Conservation (phyloP, 2,329 filamentous ascomycete genomes). For the Beauveria asiatica region DNA sequence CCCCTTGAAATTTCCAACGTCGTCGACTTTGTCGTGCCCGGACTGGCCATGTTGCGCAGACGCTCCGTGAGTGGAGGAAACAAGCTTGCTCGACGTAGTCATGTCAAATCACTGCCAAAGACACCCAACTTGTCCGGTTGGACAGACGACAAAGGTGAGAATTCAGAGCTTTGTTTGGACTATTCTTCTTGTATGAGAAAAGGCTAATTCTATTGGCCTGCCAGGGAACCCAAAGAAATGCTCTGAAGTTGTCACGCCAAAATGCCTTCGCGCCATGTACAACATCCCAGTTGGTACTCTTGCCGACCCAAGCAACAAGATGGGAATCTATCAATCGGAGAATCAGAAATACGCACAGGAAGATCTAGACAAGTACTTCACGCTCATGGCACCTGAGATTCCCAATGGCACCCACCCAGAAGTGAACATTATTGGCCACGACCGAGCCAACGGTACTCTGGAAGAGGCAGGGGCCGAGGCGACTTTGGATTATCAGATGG, state of each 20-base stretch:
- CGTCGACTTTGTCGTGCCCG: constrained; percentile 32
- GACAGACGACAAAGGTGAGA: background rate
- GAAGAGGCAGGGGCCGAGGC: constrained; percentile 27
- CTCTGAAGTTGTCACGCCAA: constrained; percentile 18
- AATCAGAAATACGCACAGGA: constrained; percentile 32
- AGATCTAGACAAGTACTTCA: constrained; percentile 31
- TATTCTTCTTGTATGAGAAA: background rate
- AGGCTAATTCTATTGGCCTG: background rate
- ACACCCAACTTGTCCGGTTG: background rate
- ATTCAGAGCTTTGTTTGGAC: background rate
- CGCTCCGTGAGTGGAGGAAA: background rate
- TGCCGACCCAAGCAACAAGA: constrained; percentile 25
- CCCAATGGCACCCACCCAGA: constrained; percentile 30
- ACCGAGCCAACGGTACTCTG: constrained; percentile 12
- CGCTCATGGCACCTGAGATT: constrained; percentile 23
- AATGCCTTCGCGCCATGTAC: constrained; percentile 37
- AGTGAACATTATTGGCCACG: constrained; percentile 22
- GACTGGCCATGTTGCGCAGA: constrained; percentile 22
- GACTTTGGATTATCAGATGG: constrained; percentile 40
- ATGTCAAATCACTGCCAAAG: background rate
- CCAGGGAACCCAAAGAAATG: background rate
- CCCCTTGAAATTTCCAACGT: constrained; percentile 27
- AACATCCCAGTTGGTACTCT: constrained; percentile 26
- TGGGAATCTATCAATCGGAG: constrained; percentile 34
- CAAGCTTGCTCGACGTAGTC: background rate